Evolutionary conservation across 1,284 basidiomycete genomes (phyloP), one percentile per base, ranked within the genome.

Genomic region (Boletellus dicymbophilus): DNA sequence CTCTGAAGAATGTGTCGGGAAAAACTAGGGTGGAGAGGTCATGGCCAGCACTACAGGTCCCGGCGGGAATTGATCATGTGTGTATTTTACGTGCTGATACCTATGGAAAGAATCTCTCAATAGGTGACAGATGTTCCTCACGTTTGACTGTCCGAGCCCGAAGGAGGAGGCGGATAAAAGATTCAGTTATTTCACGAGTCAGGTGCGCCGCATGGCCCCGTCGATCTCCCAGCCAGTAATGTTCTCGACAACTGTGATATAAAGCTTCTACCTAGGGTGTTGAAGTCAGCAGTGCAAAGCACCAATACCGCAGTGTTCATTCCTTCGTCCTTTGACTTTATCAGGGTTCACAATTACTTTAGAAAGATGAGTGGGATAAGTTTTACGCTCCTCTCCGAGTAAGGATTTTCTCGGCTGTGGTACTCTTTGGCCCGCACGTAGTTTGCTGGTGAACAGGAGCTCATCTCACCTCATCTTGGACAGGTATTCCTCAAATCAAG

Each of bases 251-350:
- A 15, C 31, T 33, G 36, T 15, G 21, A 36, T 33, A 25, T 48
- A 18, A 54, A 93, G 90, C 75, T 94, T 13, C 75, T 98, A 4
- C 92, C 95, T 3, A 66, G 77, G 8, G 72, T 98, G 13, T 73
- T 94, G 42, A 95, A 93, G 67, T 96, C 95, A 2, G 97, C 96
- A 0, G 89, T 98, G 5, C 88, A 92, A 66, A 90, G 93, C 56
- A 78, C 85, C 34, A 93, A 95, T 65, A 94, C 94, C 1, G 79
- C 89, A 48, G 79, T 99, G 59, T 90, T 98, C 61, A 77, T 99
- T 11, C 95, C 97, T 0, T 95, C 92, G 0, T 98, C 96, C 54
- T 97, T 98, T 65, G 97, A 99, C 72, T 99, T 97, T 70, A 91
- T 98, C 46, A 83, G 93, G 12, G 76, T 99, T 4, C 88, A 93